These are phyloP conservation scores for Boletus insuetus DNA, from an alignment of 768 basidiomycete genomes.

Conservation along the genomic window DNA sequence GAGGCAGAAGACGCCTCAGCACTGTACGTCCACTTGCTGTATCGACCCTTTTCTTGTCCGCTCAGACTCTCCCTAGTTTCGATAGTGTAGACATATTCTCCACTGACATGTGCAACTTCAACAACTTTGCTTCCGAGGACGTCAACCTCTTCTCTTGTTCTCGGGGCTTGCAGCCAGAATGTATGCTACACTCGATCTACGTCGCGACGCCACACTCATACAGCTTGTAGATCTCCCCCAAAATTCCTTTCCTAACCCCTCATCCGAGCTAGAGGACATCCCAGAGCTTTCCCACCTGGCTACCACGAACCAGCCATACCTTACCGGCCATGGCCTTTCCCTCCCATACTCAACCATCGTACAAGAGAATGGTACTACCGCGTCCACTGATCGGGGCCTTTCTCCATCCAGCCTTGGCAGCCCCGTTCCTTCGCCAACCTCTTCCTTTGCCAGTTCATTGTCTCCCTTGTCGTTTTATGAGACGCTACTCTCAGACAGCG, in stretches of 20 bases:
- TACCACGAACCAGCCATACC: neutral
- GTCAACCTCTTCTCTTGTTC: neutral
- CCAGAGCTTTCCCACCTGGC: slow-evolving; percentile 16
- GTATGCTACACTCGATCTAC: slow-evolving; percentile 3
- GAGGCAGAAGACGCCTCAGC: slow-evolving; percentile 6
- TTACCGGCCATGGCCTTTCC: slow-evolving; percentile 8
- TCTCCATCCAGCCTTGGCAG: slow-evolving; percentile 12
- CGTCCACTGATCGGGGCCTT: slow-evolving; percentile 1
- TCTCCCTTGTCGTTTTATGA: slow-evolving; percentile 22
- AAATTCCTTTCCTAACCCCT: neutral
- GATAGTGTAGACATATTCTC: neutral
- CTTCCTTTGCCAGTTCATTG: slow-evolving; percentile 22
- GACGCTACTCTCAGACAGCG: slow-evolving; percentile 19
- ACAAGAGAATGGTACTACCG: slow-evolving; percentile 4
- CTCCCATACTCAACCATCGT: slow-evolving; percentile 12
- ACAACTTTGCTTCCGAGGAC: neutral
- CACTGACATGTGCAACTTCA: neutral
- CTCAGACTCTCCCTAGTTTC: slow-evolving; percentile 17
- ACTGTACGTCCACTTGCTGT: slow-evolving; percentile 17
- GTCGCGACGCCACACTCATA: slow-evolving; percentile 17
- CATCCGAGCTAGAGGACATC: slow-evolving; percentile 17
- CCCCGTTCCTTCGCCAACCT: slow-evolving; percentile 24
- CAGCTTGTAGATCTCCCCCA: neutral
- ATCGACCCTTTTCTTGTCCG: neutral
- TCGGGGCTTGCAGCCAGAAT: neutral